phyloP scores from a whole-genome alignment of 1,284 basidiomycete genomes.

The Irpex lacteus region DNA sequence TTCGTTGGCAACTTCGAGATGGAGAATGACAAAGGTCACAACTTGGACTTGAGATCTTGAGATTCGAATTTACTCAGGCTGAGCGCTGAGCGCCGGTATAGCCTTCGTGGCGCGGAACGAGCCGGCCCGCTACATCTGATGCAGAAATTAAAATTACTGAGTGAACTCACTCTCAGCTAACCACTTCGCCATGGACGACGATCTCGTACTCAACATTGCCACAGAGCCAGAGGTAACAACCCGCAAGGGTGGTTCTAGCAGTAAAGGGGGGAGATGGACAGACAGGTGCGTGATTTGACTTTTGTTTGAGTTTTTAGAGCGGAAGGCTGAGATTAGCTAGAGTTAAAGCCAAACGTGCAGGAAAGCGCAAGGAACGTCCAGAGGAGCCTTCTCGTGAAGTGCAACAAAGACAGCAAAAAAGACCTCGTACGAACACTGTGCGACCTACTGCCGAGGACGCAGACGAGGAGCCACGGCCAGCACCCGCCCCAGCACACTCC shows the following conservation, averaged over 20 bases:
- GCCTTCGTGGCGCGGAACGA: background rate
- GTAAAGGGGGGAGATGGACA: slow-evolving; percentile 82
- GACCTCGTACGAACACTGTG: slow-evolving; percentile 40
- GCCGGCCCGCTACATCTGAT: background rate
- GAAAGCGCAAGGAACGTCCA: slow-evolving; percentile 55
- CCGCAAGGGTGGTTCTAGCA: slow-evolving; percentile 30
- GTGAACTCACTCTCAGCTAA: background rate
- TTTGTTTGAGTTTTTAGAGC: no score
- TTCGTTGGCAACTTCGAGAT: no score
- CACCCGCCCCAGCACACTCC: slow-evolving; percentile 31
- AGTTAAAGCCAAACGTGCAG: slow-evolving; percentile 56
- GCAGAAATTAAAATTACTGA: background rate
- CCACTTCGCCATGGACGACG: slow-evolving; percentile 59
- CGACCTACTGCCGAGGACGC: slow-evolving; percentile 15
- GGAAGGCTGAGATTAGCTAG: slow-evolving; percentile 1
- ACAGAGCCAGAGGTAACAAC: slow-evolving; percentile 32
- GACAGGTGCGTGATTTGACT: slow-evolving; percentile 58
- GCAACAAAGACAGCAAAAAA: slow-evolving; percentile 49
- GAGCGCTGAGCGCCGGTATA: no score
- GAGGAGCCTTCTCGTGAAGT: slow-evolving; percentile 22
- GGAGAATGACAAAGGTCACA: no score
- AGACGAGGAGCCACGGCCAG: slow-evolving; percentile 15
- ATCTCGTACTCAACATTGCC: slow-evolving; percentile 65
- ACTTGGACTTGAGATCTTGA: no score
- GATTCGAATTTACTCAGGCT: no score